phyloP scores from a whole-genome alignment of 2,329 filamentous ascomycete genomes.

The Ceratocystis papillata region DNA sequence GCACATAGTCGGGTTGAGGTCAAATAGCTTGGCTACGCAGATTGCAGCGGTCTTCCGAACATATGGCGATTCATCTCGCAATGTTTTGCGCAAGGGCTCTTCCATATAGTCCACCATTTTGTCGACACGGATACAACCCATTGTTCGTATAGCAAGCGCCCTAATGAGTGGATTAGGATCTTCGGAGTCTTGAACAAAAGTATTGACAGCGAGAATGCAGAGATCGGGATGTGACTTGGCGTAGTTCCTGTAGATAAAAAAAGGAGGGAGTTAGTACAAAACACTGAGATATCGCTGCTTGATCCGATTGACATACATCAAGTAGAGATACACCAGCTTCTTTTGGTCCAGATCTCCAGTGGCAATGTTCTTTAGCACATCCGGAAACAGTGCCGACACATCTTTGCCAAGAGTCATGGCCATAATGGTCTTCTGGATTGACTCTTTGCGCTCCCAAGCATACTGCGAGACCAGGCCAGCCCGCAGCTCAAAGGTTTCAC shows the following conservation, averaged over 20 bases:
- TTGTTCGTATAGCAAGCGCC: conserved; percentile 90
- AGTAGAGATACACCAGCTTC: conserved; percentile 95
- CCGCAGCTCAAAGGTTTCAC: conserved; percentile 94
- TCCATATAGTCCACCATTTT: conserved; percentile 99
- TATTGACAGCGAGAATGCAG: conserved; percentile 97
- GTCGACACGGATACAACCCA: conserved; percentile 96
- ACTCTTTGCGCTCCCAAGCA: conserved; percentile 97
- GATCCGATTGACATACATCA: conserved; percentile 56
- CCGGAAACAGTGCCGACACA: conserved; percentile 91
- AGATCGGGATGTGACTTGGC: conserved; percentile 97
- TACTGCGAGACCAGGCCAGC: conserved; percentile 96
- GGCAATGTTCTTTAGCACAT: conserved; percentile 97
- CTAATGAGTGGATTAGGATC: conserved; percentile 93
- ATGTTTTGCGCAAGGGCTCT: conserved; percentile 86
- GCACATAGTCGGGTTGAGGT: conserved; percentile 83
- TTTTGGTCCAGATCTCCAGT: conserved; percentile 93
- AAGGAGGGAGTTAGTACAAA: neutral
- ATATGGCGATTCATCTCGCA: conserved; percentile 95
- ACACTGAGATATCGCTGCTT: neutral
- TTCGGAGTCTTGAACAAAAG: conserved; percentile 97
- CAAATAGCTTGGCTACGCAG: conserved; percentile 95
- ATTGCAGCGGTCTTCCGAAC: conserved; percentile 97
- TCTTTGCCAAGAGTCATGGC: conserved; percentile 99
- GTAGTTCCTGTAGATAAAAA: conserved; percentile 65
- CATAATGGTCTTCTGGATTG: conserved; percentile 99